Evolutionary conservation across 345 rosid species (phyloP).

Genomic region (Populus deltoides): DNA sequence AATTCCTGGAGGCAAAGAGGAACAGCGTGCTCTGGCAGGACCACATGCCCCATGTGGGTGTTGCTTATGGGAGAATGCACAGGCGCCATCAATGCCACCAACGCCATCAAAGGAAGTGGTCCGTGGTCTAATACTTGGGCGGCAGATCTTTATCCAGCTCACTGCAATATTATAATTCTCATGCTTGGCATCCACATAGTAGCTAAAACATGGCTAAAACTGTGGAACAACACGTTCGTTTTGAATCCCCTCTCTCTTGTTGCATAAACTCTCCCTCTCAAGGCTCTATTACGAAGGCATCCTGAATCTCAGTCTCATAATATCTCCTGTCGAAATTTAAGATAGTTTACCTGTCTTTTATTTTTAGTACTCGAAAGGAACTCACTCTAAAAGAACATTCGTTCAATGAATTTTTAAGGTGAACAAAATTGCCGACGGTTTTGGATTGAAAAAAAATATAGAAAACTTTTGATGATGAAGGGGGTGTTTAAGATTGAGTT

Average conservation of each 20-base stretch:
- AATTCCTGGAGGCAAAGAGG: neutral
- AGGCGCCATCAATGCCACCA: neutral
- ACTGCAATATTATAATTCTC: neutral
- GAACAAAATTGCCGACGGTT: neutral
- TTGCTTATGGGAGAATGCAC: constrained; percentile 5
- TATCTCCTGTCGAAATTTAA: too few species aligned
- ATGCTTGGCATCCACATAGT: neutral
- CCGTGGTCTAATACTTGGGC: constrained; percentile 3
- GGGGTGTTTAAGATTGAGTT: too few species aligned
- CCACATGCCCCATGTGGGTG: constrained; percentile 11
- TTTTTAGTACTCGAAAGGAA: neutral
- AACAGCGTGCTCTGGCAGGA: neutral
- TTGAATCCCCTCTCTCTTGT: neutral
- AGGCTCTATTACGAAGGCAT: neutral
- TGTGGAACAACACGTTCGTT: neutral
- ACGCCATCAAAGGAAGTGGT: neutral
- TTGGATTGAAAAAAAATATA: neutral
- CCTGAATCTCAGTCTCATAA: neutral
- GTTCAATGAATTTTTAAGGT: neutral
- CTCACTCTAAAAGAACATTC: neutral
- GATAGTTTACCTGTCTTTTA: neutral
- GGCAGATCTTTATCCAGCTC: constrained; percentile 20
- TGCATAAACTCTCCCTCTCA: neutral
- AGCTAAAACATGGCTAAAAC: neutral
- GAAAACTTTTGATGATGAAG: neutral